A percentile compares a stretch with the other conserved stretches of the same genome.
phyloP scores from a whole-genome alignment of 164 flowering plant species.

The Stephania japonica region DNA sequence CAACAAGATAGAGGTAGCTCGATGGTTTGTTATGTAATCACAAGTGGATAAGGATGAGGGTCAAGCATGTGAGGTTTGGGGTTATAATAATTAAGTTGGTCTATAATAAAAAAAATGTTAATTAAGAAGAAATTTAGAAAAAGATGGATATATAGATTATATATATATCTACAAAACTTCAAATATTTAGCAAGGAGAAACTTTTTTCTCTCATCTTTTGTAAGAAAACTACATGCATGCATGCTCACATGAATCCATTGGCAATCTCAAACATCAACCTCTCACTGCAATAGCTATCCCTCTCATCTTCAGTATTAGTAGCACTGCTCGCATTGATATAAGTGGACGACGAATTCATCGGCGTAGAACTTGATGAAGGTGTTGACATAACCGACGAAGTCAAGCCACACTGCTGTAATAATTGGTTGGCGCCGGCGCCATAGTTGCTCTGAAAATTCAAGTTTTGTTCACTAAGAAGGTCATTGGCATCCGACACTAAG shows the following conservation, averaged over 20 bases:
- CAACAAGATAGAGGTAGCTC: too few species aligned
- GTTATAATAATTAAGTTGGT: too few species aligned
- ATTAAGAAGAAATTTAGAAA: too few species aligned
- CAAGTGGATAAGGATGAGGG: too few species aligned
- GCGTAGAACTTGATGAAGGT: conserved; percentile 54
- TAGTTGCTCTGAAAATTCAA: conserved; percentile 23
- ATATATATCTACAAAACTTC: background rate
- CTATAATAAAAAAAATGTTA: too few species aligned
- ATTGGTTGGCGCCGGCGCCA: conserved; percentile 11
- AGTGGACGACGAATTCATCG: conserved; percentile 43
- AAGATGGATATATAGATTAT: background rate
- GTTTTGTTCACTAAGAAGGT: conserved; percentile 19
- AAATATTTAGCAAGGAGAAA: background rate
- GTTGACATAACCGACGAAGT: conserved; percentile 40
- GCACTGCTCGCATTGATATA: conserved; percentile 21
- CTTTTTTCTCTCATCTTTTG: background rate
- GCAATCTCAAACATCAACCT: conserved; percentile 46
- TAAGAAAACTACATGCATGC: background rate
- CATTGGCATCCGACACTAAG: conserved; percentile 21
- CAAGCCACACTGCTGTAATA: conserved; percentile 20
- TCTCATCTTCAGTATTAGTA: conserved; percentile 37
- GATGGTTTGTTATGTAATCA: too few species aligned
- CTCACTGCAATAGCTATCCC: conserved; percentile 53
- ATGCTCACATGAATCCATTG: conserved; percentile 38
- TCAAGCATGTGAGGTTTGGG: too few species aligned